phyloP scores from a whole-genome alignment of 768 basidiomycete genomes.

The Mycena alexandri region DNA sequence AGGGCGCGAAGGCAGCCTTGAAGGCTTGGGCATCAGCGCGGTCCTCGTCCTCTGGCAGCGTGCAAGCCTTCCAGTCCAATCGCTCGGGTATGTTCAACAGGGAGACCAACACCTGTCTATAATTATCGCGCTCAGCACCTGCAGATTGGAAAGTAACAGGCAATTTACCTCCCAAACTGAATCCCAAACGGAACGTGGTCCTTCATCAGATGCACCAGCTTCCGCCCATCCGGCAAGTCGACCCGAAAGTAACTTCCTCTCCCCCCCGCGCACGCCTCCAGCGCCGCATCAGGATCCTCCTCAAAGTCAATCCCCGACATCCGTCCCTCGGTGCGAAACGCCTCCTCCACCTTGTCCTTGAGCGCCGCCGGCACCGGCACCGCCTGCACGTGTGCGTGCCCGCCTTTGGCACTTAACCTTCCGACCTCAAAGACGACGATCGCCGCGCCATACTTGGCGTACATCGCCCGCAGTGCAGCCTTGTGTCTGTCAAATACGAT shows the following conservation, averaged over 20 bases:
- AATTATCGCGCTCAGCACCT: too few relatives aligned
- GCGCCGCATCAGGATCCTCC: slow-evolving; percentile 72
- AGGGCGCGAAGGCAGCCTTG: slow-evolving; percentile 83
- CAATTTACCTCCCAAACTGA: slow-evolving; percentile 90
- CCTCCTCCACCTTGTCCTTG: slow-evolving; percentile 72
- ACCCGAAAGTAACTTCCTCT: slow-evolving; percentile 89
- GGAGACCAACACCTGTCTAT: slow-evolving; percentile 83
- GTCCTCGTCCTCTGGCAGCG: slow-evolving; percentile 87
- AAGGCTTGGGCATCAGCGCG: slow-evolving; percentile 85
- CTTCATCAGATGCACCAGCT: slow-evolving; percentile 88
- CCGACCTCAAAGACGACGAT: slow-evolving; percentile 92
- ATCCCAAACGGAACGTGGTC: slow-evolving; percentile 85
- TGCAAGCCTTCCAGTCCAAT: slow-evolving; percentile 93
- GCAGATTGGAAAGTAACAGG: neutral
- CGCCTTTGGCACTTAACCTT: slow-evolving; percentile 85
- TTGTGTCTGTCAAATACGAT: slow-evolving; percentile 71
- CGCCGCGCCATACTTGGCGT: slow-evolving; percentile 73
- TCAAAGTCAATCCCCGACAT: slow-evolving; percentile 81
- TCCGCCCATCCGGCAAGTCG: slow-evolving; percentile 87
- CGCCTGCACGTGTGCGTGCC: slow-evolving; percentile 94
- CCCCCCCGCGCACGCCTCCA: slow-evolving; percentile 65
- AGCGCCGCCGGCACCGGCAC: slow-evolving; percentile 81
- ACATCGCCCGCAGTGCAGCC: slow-evolving; percentile 77
- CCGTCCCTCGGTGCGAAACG: slow-evolving; percentile 80
- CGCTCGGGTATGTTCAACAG: slow-evolving; percentile 83